Percentiles rank a stretch among this genome's conserved stretches.
phyloP scores from a whole-genome alignment of 331 rosid genomes.

The Arachis monticola region DNA sequence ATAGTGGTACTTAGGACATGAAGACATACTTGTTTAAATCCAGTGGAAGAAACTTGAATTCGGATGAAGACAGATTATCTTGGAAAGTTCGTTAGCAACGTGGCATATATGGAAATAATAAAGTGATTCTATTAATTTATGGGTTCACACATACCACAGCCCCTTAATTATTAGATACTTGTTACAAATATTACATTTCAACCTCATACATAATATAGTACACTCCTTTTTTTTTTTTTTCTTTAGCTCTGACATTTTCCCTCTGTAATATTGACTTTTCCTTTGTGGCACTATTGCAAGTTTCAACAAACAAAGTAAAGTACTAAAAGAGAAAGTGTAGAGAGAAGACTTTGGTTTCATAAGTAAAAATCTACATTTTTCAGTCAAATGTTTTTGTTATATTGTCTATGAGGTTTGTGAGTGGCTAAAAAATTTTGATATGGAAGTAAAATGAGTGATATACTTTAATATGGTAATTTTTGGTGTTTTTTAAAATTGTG shows the following conservation, averaged over 20 bases:
- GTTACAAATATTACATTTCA: background rate
- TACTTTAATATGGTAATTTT: no score
- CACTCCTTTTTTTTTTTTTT: background rate
- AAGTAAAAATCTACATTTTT: background rate
- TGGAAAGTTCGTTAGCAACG: constrained; percentile 37
- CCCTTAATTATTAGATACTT: background rate
- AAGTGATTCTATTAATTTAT: constrained; percentile 12
- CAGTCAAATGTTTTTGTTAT: background rate
- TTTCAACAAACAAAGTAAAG: constrained; percentile 2
- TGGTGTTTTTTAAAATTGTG: no score
- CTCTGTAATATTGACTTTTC: constrained; percentile 4
- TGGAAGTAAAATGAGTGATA: no score
- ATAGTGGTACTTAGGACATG: background rate
- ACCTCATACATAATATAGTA: background rate
- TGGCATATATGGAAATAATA: constrained; percentile 39
- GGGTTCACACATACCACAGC: constrained; percentile 22
- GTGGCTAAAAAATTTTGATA: no score
- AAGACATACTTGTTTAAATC: background rate
- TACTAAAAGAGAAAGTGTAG: background rate
- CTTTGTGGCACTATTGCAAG: constrained; percentile 3
- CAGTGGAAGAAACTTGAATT: constrained; percentile 1
- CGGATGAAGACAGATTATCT: background rate
- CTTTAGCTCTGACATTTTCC: constrained; percentile 28
- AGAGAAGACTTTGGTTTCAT: background rate
- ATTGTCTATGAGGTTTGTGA: background rate